Evolutionary conservation across 768 basidiomycete genomes (phyloP), one percentile per base, ranked within the genome.

Genomic region (Leccinum uliginosum): DNA sequence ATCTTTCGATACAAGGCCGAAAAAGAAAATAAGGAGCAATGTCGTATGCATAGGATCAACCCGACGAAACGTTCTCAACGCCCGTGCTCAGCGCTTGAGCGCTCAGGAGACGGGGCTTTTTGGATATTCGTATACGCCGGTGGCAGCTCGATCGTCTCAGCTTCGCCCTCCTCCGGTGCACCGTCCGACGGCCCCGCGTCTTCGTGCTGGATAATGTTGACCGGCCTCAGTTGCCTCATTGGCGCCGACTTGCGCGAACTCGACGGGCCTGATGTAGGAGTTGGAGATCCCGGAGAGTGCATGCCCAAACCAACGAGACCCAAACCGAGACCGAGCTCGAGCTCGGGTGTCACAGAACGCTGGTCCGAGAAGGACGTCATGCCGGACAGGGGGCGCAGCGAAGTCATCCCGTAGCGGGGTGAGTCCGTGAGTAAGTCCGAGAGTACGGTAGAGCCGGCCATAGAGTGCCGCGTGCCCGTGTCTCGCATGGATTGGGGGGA

Each of bases 191-290:
- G 73, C 1, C 91, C 90, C 0, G 87, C 91, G 66, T 93, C 91
- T 60, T 91, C 89, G 63, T 93, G 91, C 71, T 92, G 91, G 46
- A 92, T 80, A 64, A 91, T 82, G 65, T 92, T 91, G 32, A 93
- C 83, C 0, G 88, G 79, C 47, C 89, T 75, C 73, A 90, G 73
- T 59, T 72, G 75, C 38, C 84, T 76, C 53, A 78, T 70, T 40
- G 67, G 67, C 3, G 75, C 70, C 9, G 76, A 75, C 53, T 80
- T 67, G 60, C 66, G 71, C 44, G 71, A 73, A 53, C 64, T 67
- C 24, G 55, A 63, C 53, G 66, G 34, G 17, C 35, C 17, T 38
- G 35, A 38, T 17, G 35, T 38, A 50, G 54, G 56, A 2, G 62
- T 38, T 27, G 68, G 61, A 10, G 66, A 67, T 51, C 65, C 38